A percentile compares a stretch with the other conserved stretches of the same genome.
Evolutionary conservation across 345 rosid genomes (phyloP).

Genomic region (Citrus reticulata): DNA sequence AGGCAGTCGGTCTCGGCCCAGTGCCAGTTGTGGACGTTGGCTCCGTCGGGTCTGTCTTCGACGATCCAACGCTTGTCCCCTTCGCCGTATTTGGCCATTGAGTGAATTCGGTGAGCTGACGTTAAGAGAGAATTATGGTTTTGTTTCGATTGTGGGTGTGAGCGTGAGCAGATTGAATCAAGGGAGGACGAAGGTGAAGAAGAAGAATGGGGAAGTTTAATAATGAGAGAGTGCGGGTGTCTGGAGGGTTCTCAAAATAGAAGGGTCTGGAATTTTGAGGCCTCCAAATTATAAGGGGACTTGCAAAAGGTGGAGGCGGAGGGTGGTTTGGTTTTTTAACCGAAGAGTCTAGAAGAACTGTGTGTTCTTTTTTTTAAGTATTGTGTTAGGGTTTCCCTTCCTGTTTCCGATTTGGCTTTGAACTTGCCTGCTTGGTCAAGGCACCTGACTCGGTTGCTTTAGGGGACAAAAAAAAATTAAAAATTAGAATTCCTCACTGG

Average conservation of each 20-base stretch:
- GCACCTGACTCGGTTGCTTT: not conserved
- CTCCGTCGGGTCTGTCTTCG: constrained; percentile 90
- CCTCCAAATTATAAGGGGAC: not conserved
- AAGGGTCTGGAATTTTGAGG: not conserved
- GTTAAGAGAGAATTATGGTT: not conserved
- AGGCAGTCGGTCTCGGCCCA: constrained; percentile 95
- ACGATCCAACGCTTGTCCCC: constrained; percentile 99
- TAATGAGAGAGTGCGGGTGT: not conserved
- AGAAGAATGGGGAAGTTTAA: no score
- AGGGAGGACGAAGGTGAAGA: not conserved
- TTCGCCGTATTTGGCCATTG: constrained; percentile 92
- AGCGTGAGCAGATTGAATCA: not conserved
- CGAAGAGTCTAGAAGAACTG: not conserved
- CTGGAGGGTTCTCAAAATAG: not conserved
- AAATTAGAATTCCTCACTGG: no score
- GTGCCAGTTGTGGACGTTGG: constrained; percentile 99
- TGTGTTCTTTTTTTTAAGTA: no score
- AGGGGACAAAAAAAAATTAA: not conserved
- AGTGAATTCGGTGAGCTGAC: not conserved
- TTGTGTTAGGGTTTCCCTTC: constrained; percentile 13
- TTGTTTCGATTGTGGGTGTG: no score
- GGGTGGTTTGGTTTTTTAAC: not conserved
- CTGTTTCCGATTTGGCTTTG: not conserved
- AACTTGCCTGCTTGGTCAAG: no score
- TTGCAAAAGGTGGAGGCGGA: no score